Percentiles rank a stretch among this genome's conserved stretches.
phyloP scores from a whole-genome alignment of 2,329 filamentous ascomycete species.

The Ceratocystis cacaofunesta region DNA sequence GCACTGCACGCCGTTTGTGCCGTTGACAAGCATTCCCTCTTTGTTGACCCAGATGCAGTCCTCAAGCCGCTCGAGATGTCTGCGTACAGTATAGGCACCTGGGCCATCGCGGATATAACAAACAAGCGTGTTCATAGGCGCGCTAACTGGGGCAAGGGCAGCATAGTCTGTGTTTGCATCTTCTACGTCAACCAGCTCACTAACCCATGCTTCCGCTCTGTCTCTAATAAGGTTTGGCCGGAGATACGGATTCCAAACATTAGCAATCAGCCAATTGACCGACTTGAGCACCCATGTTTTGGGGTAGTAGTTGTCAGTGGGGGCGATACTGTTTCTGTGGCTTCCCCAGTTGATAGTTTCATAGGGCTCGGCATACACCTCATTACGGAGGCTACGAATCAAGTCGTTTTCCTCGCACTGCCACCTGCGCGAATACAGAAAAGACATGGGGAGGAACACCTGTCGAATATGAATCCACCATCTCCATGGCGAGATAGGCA shows the following conservation, averaged over 20 bases:
- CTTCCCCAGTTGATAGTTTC: slow-evolving; percentile 60
- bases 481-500: slow-evolving; percentile 76
- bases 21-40: slow-evolving; percentile 88
- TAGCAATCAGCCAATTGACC: slow-evolving; percentile 63
- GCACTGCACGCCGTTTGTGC: slow-evolving; percentile 93
- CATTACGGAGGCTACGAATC: slow-evolving; percentile 57
- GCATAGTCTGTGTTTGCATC: slow-evolving; percentile 85
- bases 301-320: slow-evolving; percentile 78
- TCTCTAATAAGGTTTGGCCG: slow-evolving; percentile 50
- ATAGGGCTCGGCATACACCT: slow-evolving; percentile 69
- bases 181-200: slow-evolving; percentile 74
- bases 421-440: slow-evolving; percentile 74
- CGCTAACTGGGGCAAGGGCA: slow-evolving; percentile 76
- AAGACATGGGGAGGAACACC: slow-evolving; percentile 89
- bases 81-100: slow-evolving; percentile 52
- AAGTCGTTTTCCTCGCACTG: slow-evolving; percentile 60
- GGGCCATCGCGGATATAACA: slow-evolving; percentile 78
- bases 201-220: slow-evolving; percentile 65
- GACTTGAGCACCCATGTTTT: slow-evolving; percentile 72
- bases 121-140: slow-evolving; percentile 73
- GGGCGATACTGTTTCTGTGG: slow-evolving; percentile 69
- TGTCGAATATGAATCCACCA: slow-evolving; percentile 99
- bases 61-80: slow-evolving; percentile 65
- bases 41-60: slow-evolving; percentile 86
- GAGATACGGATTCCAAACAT: slow-evolving; percentile 67